A percentile compares a stretch with the other conserved stretches of the same genome.
Evolutionary conservation across 2,329 filamentous ascomycete genomes (phyloP).

Genomic region (Drechslera avenae): DNA sequence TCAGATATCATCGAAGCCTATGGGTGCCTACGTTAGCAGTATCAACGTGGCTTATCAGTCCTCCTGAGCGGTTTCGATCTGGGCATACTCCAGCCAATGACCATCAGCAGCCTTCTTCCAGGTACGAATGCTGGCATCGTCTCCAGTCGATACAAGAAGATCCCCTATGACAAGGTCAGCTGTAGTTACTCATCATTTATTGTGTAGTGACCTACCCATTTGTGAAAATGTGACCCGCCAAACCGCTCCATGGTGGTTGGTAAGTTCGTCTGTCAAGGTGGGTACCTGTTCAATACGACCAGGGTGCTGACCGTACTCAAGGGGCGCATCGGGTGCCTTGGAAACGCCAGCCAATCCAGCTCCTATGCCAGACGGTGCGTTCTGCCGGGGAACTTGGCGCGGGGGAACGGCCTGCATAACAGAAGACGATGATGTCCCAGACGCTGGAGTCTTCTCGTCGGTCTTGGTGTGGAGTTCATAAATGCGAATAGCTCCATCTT

Average conservation of each 20-base stretch:
- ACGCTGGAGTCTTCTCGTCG: slow-evolving; percentile 48
- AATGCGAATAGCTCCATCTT: slow-evolving; percentile 88
- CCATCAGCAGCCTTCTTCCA: slow-evolving; percentile 58
- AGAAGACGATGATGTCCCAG: slow-evolving; percentile 26
- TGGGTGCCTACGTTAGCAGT: not conserved
- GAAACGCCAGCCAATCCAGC: slow-evolving; percentile 57
- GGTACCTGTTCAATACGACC: slow-evolving; percentile 69
- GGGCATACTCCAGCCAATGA: slow-evolving; percentile 56
- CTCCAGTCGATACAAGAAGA: slow-evolving; percentile 74
- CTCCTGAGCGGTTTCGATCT: slow-evolving; percentile 51
- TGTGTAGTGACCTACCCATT: slow-evolving; percentile 44
- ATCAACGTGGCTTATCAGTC: slow-evolving; percentile 14
- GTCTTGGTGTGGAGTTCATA: slow-evolving; percentile 73
- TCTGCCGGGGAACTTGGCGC: slow-evolving; percentile 32
- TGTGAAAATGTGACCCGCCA: slow-evolving; percentile 73
- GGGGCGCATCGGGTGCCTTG: slow-evolving; percentile 53
- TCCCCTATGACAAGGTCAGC: slow-evolving; percentile 62
- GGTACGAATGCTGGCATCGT: slow-evolving; percentile 66
- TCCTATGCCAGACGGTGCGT: slow-evolving; percentile 58
- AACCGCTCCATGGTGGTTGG: slow-evolving; percentile 70
- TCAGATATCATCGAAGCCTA: not conserved
- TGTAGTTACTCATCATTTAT: not conserved
- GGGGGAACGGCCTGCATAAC: slow-evolving; percentile 29
- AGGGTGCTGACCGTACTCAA: slow-evolving; percentile 62
- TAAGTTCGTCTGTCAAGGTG: slow-evolving; percentile 69